phyloP scores from a whole-genome alignment of 2,329 filamentous ascomycete genomes.

The Verticillium nonalfalfae region DNA sequence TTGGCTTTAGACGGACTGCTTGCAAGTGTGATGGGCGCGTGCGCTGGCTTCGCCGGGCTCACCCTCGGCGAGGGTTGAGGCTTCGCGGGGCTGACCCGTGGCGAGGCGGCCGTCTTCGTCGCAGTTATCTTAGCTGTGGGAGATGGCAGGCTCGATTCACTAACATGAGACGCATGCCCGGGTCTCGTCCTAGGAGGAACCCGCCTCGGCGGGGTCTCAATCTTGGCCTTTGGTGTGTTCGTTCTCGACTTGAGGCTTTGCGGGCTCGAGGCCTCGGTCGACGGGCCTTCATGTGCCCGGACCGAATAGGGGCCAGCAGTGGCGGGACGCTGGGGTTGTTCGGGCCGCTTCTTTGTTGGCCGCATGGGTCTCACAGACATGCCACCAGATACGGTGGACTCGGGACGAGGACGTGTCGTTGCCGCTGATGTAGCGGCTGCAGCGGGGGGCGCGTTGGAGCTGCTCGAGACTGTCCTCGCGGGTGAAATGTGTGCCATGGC shows the following conservation, averaged over 20 bases:
- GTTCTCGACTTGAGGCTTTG: conserved; percentile 38
- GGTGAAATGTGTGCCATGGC: conserved; percentile 53
- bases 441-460: conserved; percentile 23
- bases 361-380: conserved; percentile 60
- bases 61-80: conserved; percentile 29
- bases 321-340: conserved; percentile 52
- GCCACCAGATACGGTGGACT: conserved; percentile 42
- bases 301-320: conserved; percentile 62
- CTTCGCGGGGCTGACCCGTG: conserved; percentile 33
- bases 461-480: conserved; percentile 29
- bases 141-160: conserved; percentile 43
- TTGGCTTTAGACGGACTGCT: conserved; percentile 40
- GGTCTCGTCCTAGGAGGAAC: conserved; percentile 38
- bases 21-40: not conserved
- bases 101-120: conserved; percentile 29
- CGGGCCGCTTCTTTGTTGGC: conserved; percentile 51
- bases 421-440: conserved; percentile 30
- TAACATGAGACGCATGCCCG: conserved; percentile 40
- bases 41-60: conserved; percentile 29
- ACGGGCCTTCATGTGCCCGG: conserved; percentile 40
- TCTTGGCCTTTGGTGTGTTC: conserved; percentile 40
- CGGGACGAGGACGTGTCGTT: conserved; percentile 30
- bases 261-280: conserved; percentile 38
- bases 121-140: conserved; percentile 29
- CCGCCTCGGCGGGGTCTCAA: conserved; percentile 46